These are phyloP conservation scores for Ustilago vetiveriae DNA, from an alignment of 1,284 basidiomycete species.

Conservation along the genomic window DNA sequence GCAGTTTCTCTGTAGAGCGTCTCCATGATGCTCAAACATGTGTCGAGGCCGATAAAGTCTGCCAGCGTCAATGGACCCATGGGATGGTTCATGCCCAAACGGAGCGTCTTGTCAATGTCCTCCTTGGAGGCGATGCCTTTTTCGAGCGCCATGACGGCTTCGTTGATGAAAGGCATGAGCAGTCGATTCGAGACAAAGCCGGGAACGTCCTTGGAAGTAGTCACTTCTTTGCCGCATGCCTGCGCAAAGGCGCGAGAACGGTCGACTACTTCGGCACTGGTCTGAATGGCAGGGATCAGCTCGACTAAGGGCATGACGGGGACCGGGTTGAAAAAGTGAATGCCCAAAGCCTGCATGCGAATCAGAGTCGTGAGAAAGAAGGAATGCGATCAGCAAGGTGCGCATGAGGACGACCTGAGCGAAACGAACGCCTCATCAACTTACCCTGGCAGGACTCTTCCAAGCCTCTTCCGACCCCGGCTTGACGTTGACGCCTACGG, in stretches of 20 bases:
- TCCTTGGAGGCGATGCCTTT: conserved; percentile 90
- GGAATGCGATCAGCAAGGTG: too few species aligned
- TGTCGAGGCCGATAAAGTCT: conserved; percentile 85
- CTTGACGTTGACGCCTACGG: conserved; percentile 49
- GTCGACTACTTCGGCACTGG: conserved; percentile 78
- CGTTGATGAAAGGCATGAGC: conserved; percentile 89
- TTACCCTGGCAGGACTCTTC: conserved; percentile 47
- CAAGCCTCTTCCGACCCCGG: conserved; percentile 44
- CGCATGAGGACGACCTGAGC: too few species aligned
- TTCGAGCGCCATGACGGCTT: conserved; percentile 92
- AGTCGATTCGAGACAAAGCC: conserved; percentile 73
- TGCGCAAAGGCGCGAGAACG: conserved; percentile 83
- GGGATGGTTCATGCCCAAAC: conserved; percentile 92
- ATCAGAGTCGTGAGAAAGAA: not conserved
- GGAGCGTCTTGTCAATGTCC: conserved; percentile 93
- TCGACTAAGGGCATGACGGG: conserved; percentile 84
- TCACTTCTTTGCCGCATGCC: conserved; percentile 80
- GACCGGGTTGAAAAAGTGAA: conserved; percentile 91
- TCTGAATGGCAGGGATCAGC: conserved; percentile 91
- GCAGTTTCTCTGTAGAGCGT: conserved; percentile 75
- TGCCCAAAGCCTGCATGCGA: conserved; percentile 69
- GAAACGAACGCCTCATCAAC: too few species aligned
- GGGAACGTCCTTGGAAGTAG: conserved; percentile 78
- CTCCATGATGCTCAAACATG: conserved; percentile 70
- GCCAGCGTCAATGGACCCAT: conserved; percentile 75